Conservation (phyloP, 1,284 basidiomycete genomes). For the Mycena sp. region DNA sequence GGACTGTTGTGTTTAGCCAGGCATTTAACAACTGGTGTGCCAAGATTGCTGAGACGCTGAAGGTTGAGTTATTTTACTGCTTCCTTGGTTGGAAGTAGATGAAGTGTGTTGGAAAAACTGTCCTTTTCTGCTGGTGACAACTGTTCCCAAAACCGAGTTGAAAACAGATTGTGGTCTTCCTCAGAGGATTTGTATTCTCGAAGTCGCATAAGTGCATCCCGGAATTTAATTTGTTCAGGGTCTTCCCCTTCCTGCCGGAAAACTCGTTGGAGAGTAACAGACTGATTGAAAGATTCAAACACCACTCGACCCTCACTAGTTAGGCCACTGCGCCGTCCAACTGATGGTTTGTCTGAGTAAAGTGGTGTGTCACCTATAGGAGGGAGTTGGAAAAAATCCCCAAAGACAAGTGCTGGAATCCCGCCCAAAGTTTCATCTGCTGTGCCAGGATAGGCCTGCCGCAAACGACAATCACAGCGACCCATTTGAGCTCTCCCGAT, state of each 20-base stretch:
- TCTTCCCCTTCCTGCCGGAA: slow-evolving; percentile 14
- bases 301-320: neutral
- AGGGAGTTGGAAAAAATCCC: slow-evolving; percentile 24
- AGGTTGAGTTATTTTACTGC: neutral
- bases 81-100: neutral
- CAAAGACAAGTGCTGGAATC: slow-evolving; percentile 22
- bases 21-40: slow-evolving; percentile 12
- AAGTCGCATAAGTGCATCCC: slow-evolving; percentile 16
- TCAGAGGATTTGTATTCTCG: slow-evolving; percentile 9
- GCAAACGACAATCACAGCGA: slow-evolving; percentile 12
- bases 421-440: slow-evolving; percentile 19
- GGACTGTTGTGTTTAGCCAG: slow-evolving; percentile 15
- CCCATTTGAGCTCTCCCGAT: slow-evolving; percentile 27
- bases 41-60: neutral
- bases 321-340: neutral
- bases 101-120: neutral
- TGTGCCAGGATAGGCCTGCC: slow-evolving; percentile 10
- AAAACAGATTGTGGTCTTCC: slow-evolving; percentile 5
- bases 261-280: slow-evolving; percentile 8
- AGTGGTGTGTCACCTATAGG: slow-evolving; percentile 30
- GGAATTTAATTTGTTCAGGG: slow-evolving; percentile 4
- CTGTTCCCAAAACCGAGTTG: slow-evolving; percentile 18
- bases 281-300: slow-evolving; percentile 18
- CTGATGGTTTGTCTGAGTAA: neutral
- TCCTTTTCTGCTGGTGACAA: neutral